phyloP scores from a whole-genome alignment of 176 grass and related monocot species.

The Thalia dealbata region DNA sequence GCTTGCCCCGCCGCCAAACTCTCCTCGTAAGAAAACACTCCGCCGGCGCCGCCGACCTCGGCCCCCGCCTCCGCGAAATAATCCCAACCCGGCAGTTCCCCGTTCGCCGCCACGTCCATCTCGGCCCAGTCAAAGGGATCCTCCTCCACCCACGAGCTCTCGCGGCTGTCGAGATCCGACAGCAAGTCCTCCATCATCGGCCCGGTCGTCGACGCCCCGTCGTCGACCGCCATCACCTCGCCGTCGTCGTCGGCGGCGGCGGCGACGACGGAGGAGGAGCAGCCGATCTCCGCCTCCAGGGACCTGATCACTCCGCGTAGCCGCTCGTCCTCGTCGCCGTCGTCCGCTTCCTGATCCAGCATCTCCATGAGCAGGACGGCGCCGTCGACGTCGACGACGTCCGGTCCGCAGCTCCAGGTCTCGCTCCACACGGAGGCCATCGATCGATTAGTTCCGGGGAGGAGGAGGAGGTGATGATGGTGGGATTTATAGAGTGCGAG shows the following conservation, averaged over 20 bases:
- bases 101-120: conserved; percentile 5
- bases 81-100: neutral
- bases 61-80: neutral
- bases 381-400: conserved; percentile 1
- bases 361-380: conserved; percentile 9
- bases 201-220: conserved; percentile 4
- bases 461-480: neutral
- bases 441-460: neutral
- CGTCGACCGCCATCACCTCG: neutral
- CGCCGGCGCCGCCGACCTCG: neutral
- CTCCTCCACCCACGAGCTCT: neutral
- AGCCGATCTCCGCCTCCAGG: conserved; percentile 17
- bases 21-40: neutral
- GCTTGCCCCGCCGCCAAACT: neutral
- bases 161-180: conserved; percentile 6
- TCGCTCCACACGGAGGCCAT: neutral
- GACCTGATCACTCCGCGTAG: conserved; percentile 11
- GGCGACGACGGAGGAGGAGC: too few relatives aligned
- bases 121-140: conserved; percentile 18
- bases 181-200: conserved; percentile 8
- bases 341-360: neutral
- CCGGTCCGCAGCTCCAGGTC: neutral
- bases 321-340: conserved; percentile 5
- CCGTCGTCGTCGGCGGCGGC: too few relatives aligned
- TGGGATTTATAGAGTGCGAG: too few relatives aligned